Evolutionary conservation across 2,329 filamentous ascomycete genomes (phyloP).

Genomic region (Fusarium nisikadoi): DNA sequence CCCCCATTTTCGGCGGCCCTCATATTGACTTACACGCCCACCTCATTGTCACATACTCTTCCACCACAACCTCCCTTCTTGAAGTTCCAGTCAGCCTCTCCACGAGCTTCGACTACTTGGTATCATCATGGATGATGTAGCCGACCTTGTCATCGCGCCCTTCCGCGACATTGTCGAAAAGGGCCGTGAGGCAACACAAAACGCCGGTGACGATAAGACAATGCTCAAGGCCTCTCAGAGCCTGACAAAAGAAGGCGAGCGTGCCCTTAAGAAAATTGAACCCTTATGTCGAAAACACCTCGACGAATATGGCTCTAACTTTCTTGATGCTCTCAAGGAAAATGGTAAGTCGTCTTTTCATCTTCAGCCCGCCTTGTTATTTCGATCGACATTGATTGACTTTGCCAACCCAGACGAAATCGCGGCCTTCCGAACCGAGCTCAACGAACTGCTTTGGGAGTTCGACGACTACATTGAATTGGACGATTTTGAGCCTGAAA

Average conservation of each 20-base stretch:
- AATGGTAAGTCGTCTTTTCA: constrained; percentile 55
- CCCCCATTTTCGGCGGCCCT: constrained; percentile 25
- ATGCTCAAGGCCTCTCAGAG: constrained; percentile 63
- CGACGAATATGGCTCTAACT: constrained; percentile 61
- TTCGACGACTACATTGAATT: constrained; percentile 65
- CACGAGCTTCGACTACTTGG: background rate
- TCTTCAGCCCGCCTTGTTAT: background rate
- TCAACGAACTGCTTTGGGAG: constrained; percentile 64
- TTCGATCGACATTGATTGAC: constrained; percentile 28
- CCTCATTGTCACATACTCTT: constrained; percentile 9
- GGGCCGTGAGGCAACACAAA: constrained; percentile 58
- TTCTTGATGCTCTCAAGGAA: constrained; percentile 63
- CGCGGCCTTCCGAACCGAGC: constrained; percentile 57
- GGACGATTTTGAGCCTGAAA: constrained; percentile 62
- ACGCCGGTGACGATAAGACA: constrained; percentile 56
- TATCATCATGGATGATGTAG: constrained; percentile 53
- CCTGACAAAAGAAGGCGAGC: constrained; percentile 60
- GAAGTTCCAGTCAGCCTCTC: background rate
- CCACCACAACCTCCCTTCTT: background rate
- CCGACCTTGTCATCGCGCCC: constrained; percentile 59
- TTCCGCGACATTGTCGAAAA: constrained; percentile 65
- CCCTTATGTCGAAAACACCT: constrained; percentile 61
- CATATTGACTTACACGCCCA: constrained; percentile 46
- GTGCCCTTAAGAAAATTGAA: constrained; percentile 61
- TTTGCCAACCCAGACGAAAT: constrained; percentile 55